A percentile compares a stretch with the other conserved stretches of the same genome.
Conservation (phyloP, 768 basidiomycete species). For the Suillus hirtellus region DNA sequence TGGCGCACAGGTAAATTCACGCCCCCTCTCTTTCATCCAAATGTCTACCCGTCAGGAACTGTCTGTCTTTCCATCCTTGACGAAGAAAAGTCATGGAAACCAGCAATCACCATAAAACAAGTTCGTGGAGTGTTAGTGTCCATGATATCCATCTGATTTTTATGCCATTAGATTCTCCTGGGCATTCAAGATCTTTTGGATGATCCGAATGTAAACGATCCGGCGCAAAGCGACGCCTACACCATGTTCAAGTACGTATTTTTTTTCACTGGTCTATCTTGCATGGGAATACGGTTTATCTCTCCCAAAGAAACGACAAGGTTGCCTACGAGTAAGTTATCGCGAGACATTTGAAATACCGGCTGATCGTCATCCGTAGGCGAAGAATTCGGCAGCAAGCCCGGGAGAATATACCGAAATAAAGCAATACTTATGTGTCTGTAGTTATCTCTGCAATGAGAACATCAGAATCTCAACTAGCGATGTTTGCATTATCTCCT, state of each 20-base stretch:
- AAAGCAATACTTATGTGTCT: conserved; percentile 10
- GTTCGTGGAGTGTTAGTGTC: conserved; percentile 39
- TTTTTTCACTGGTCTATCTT: background rate
- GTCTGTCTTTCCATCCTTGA: conserved; percentile 97
- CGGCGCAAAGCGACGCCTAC: conserved; percentile 97
- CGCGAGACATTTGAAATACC: background rate
- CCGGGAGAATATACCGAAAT: conserved; percentile 88
- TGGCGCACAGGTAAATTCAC: conserved; percentile 83
- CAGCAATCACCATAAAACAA: conserved; percentile 98
- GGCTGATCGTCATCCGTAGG: conserved; percentile 40
- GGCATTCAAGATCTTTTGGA: conserved; percentile 96
- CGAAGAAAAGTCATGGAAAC: conserved; percentile 99
- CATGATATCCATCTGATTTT: background rate
- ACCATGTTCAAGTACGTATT: conserved; percentile 92
- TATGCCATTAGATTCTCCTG: conserved; percentile 70
- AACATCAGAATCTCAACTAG: conserved; percentile 48
- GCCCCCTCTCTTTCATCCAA: conserved; percentile 95
- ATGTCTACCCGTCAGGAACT: conserved; percentile 98
- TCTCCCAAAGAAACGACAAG: conserved; percentile 77
- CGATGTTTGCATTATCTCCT: conserved; percentile 79
- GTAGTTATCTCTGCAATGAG: conserved; percentile 5
- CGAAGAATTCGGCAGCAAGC: conserved; percentile 84
- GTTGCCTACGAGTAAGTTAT: conserved; percentile 82
- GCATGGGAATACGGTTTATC: conserved; percentile 14
- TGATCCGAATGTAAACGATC: conserved; percentile 96